These are phyloP conservation scores for Cutaneotrichosporon dermatis DNA, from an alignment of 1,284 basidiomycete genomes.

Conservation along the genomic window DNA sequence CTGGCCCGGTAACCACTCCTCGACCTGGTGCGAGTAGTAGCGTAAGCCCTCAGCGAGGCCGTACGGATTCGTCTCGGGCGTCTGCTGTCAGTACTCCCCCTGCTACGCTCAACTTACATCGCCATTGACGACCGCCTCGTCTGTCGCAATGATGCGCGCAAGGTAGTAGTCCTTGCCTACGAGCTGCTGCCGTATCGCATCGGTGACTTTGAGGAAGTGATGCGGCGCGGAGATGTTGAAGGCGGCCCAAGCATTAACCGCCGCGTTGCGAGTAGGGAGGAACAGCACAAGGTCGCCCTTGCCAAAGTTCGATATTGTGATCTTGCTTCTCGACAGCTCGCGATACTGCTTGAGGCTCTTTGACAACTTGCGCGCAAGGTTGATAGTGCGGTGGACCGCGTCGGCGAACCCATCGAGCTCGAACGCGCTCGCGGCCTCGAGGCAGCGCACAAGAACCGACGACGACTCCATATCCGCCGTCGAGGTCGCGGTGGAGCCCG, in stretches of 20 bases:
- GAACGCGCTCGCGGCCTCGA: slow-evolving; percentile 55
- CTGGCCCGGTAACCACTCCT: slow-evolving; percentile 68
- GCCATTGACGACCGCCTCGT: slow-evolving; percentile 74
- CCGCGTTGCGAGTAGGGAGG: slow-evolving; percentile 87
- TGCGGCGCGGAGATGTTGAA: slow-evolving; percentile 96
- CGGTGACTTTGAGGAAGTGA: slow-evolving; percentile 87
- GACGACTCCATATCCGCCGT: slow-evolving; percentile 30
- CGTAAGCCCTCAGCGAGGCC: slow-evolving; percentile 82
- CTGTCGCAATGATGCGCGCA: slow-evolving; percentile 81
- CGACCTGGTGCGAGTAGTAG: slow-evolving; percentile 88
- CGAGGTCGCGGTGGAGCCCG: not conserved
- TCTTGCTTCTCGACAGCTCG: slow-evolving; percentile 86
- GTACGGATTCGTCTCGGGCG: slow-evolving; percentile 50
- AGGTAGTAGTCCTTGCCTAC: slow-evolving; percentile 89
- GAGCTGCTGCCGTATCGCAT: slow-evolving; percentile 75
- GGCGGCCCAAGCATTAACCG: slow-evolving; percentile 89
- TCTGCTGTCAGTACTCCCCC: slow-evolving; percentile 40
- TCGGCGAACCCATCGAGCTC: slow-evolving; percentile 81
- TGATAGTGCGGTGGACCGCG: slow-evolving; percentile 69
- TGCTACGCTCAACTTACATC: slow-evolving; percentile 54
- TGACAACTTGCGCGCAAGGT: slow-evolving; percentile 89
- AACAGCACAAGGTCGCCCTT: slow-evolving; percentile 90
- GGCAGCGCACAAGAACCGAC: slow-evolving; percentile 29
- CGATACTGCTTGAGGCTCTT: slow-evolving; percentile 92
- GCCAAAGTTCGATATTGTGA: slow-evolving; percentile 86